phyloP scores from a whole-genome alignment of 2,329 filamentous ascomycete species.

The Cryphonectria radicalis region DNA sequence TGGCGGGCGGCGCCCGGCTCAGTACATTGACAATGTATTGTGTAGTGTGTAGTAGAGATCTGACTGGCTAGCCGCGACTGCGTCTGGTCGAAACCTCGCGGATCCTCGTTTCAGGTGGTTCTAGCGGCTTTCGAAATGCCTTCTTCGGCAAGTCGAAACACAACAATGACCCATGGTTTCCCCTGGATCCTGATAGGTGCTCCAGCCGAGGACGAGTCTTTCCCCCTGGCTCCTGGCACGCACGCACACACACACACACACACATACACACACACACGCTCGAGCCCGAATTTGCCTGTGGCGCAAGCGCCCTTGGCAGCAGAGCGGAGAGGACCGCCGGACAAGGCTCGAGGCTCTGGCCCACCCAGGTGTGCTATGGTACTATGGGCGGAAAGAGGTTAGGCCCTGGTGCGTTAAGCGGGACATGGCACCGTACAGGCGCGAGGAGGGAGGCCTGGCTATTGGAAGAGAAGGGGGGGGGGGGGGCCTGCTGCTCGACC shows the following conservation, averaged over 20 bases:
- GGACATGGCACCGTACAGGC: not conserved
- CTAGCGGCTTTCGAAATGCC: constrained; percentile 27
- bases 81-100: not conserved
- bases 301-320: constrained; percentile 20
- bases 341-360: not conserved
- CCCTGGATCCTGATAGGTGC: not conserved
- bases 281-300: constrained; percentile 7
- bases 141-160: constrained; percentile 27
- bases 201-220: constrained; percentile 2
- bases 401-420: constrained; percentile 6
- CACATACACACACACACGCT: not conserved
- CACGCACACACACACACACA: not conserved
- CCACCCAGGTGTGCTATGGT: constrained; percentile 4
- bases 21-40: not conserved
- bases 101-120: constrained; percentile 29
- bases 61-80: constrained; percentile 9
- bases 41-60: not conserved
- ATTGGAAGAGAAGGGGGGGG: too few species aligned
- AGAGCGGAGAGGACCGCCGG: constrained; percentile 9
- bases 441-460: constrained; percentile 4
- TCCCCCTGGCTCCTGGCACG: constrained; percentile 5
- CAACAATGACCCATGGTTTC: constrained; percentile 18
- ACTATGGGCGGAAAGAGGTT: constrained; percentile 1
- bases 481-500: not conserved
- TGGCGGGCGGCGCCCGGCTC: not conserved